These are phyloP conservation scores for Chrysoporthe deuterocubensis DNA, from an alignment of 2,329 filamentous ascomycete genomes.

Conservation along the genomic window DNA sequence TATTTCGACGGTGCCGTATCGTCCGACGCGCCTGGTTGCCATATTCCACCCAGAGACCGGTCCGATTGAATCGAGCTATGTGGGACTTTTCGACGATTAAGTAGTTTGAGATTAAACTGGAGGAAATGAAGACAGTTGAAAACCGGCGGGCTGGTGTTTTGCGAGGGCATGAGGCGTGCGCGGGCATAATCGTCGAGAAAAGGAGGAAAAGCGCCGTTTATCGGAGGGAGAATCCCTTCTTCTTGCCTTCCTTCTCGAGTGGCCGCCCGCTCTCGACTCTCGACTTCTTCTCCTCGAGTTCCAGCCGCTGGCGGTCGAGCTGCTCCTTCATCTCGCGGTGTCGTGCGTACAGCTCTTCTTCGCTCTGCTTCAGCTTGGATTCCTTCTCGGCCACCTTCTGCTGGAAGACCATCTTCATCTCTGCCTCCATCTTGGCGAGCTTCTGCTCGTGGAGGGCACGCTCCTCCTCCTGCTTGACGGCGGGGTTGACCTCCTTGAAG, in stretches of 20 bases:
- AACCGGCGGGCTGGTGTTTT: slow-evolving; percentile 61
- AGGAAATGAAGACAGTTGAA: slow-evolving; percentile 48
- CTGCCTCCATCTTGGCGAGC: slow-evolving; percentile 99
- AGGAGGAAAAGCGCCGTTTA: slow-evolving; percentile 53
- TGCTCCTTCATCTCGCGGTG: slow-evolving; percentile 99
- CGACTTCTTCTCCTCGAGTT: slow-evolving; percentile 98
- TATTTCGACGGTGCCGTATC: slow-evolving; percentile 1
- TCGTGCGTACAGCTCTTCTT: slow-evolving; percentile 96
- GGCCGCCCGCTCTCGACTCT: slow-evolving; percentile 94
- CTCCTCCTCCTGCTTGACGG: slow-evolving; percentile 99
- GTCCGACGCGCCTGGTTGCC: slow-evolving; percentile 29
- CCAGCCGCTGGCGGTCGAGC: slow-evolving; percentile 89
- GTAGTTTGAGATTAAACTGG: slow-evolving; percentile 49
- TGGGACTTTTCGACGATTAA: slow-evolving; percentile 43
- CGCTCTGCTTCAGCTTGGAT: slow-evolving; percentile 98
- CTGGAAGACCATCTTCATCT: slow-evolving; percentile 99
- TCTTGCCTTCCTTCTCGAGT: slow-evolving; percentile 96
- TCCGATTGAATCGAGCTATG: slow-evolving; percentile 27
- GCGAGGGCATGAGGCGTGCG: slow-evolving; percentile 63
- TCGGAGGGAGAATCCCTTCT: slow-evolving; percentile 98
- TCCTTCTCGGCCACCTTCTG: slow-evolving; percentile 99
- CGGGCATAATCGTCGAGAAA: slow-evolving; percentile 54
- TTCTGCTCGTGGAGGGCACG: slow-evolving; percentile 98
- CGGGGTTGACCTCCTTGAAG: slow-evolving; percentile 99
- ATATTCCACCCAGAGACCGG: slow-evolving; percentile 27